phyloP scores from a whole-genome alignment of 257 asterid species.

The Orobanche coerulescens region DNA sequence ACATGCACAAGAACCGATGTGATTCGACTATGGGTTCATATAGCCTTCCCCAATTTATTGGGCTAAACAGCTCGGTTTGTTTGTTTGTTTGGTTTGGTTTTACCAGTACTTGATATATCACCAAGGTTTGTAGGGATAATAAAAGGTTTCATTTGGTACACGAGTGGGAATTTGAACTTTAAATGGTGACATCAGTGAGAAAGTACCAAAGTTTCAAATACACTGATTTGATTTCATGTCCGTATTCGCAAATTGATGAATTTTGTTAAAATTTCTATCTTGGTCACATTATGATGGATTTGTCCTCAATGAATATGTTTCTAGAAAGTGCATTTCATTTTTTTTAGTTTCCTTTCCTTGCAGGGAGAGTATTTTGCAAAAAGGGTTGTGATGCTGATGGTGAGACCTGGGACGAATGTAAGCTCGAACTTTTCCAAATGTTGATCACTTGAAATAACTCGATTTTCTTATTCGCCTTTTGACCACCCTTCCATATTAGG shows the following conservation, averaged over 20 bases:
- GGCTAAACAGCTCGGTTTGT: too few species aligned
- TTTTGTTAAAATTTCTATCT: not conserved
- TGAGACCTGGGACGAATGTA: slow-evolving; percentile 71
- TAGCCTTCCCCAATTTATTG: too few species aligned
- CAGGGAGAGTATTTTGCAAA: slow-evolving; percentile 83
- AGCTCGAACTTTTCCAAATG: slow-evolving; percentile 14
- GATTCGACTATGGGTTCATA: too few species aligned
- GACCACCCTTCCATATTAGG: not conserved
- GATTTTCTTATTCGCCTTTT: not conserved
- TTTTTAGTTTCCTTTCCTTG: slow-evolving; percentile 25
- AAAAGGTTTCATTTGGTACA: not conserved
- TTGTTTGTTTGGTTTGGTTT: too few species aligned
- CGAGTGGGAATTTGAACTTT: not conserved
- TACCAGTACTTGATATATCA: too few species aligned
- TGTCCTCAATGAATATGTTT: not conserved
- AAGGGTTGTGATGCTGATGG: slow-evolving; percentile 75
- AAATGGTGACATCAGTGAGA: not conserved
- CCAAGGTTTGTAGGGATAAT: too few species aligned
- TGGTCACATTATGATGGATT: not conserved
- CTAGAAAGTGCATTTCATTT: not conserved
- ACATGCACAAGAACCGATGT: too few species aligned
- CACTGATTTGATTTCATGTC: not conserved
- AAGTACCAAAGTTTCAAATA: not conserved
- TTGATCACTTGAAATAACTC: not conserved
- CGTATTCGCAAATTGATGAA: not conserved